Base-by-base conservation (phyloP, 2,329 filamentous ascomycete species). In the Pseudogymnoascus destructans region DNA sequence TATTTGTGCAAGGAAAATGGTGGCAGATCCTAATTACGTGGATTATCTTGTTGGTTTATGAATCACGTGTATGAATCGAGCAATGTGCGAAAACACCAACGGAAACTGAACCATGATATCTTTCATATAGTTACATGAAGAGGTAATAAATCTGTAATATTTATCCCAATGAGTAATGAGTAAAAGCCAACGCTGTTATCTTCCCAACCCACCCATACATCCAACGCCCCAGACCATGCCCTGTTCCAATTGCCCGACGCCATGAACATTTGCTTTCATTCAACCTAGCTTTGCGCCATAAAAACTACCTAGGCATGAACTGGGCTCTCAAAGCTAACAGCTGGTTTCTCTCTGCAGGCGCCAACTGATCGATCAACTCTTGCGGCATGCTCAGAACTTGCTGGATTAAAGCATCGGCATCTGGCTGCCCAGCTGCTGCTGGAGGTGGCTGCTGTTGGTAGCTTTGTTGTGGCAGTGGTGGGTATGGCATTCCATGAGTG, bases 301-400 rank as follows among this genome's bases (percentile, higher is more conserved):
- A 19, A 42, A 7, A 17, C 46, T 52, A 52, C 46, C 46, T 17
- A 2, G 46, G 55, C 60, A 75, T 75, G 65, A 88, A 77, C 58
- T 80, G 78, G 63, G 85, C 83, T 58, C 89, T 79, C 59, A 96
- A 74, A 35, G 84, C 77, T 74, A 95, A 79, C 58, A 97, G 85
- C 70, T 96, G 89, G 61, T 81, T 80, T 58, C 86, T 79, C 67
- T 93, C 85, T 17, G 81, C 79, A 35, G 89, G 86, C 5, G 86
- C 83, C 55, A 96, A 74, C 67, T 82, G 80, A 68, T 92, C 86
- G 64, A 97, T 90, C 59, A 88, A 82, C 60, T 87, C 79, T 66
- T 88, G 86, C 2, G 89, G 81, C 74, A 96, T 82, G 58, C 79
- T 81, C 74, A 96, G 77, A 54, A 96, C 86, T 65, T 90, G 87